These are phyloP conservation scores for Candida peoriensis DNA, from an alignment of 805 yeast genomes.

Conservation along the genomic window DNA sequence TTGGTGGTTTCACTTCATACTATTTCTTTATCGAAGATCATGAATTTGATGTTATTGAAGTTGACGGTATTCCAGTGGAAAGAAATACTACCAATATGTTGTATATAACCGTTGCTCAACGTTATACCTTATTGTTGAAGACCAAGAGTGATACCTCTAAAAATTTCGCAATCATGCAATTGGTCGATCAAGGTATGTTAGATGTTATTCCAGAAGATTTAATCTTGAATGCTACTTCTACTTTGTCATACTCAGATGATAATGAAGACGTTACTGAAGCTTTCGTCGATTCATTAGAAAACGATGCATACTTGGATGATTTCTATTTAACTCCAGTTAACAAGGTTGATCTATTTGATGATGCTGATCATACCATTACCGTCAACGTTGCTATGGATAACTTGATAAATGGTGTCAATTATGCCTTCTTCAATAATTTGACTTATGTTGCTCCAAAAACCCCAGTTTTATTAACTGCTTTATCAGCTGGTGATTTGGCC, in stretches of 20 bases:
- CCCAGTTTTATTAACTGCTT: constrained; percentile 77
- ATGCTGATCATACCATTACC: constrained; percentile 65
- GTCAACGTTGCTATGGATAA: constrained; percentile 80
- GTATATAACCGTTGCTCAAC: constrained; percentile 87
- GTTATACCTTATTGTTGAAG: constrained; percentile 73
- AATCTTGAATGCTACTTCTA: constrained; percentile 68
- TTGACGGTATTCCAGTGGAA: constrained; percentile 85
- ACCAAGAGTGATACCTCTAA: constrained; percentile 60
- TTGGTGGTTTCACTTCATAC: constrained; percentile 91
- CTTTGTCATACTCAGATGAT: constrained; percentile 51
- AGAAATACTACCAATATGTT: constrained; percentile 63
- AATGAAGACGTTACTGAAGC: constrained; percentile 36
- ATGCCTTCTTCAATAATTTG: constrained; percentile 93
- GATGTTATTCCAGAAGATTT: constrained; percentile 67
- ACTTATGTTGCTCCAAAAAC: constrained; percentile 78
- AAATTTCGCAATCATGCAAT: constrained; percentile 81
- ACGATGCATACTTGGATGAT: constrained; percentile 64
- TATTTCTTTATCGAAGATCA: constrained; percentile 88
- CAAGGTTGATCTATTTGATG: constrained; percentile 49
- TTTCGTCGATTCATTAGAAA: constrained; percentile 42
- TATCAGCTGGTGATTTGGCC: constrained; percentile 62
- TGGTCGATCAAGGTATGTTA: constrained; percentile 77
- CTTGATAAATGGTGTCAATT: constrained; percentile 81
- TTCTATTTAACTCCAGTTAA: constrained; percentile 64
- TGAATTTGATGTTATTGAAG: constrained; percentile 78